Evolutionary conservation across 495 filamentous ascomycete genomes (phyloP).

Genomic region (Trypethelium eluteriae): DNA sequence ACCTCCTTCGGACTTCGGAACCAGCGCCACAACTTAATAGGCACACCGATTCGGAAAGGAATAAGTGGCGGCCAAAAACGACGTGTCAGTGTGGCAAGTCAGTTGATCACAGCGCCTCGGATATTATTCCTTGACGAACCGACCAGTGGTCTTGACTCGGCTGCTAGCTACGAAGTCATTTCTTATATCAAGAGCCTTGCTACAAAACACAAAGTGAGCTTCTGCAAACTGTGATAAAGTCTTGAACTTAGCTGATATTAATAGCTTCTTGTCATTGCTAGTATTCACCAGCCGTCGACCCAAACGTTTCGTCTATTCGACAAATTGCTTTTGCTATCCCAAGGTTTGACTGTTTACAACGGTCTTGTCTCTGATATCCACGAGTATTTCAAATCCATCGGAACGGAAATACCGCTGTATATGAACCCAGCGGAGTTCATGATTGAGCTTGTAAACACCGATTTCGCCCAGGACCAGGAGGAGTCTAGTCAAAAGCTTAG

Average conservation of each 20-base stretch:
- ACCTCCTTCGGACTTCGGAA: slow-evolving; percentile 54
- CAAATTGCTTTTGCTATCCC: slow-evolving; percentile 64
- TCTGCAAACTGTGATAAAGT: neutral
- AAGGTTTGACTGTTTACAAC: slow-evolving; percentile 61
- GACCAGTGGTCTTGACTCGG: slow-evolving; percentile 69
- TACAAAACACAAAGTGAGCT: slow-evolving; percentile 53
- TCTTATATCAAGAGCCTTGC: slow-evolving; percentile 57
- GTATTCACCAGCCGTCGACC: slow-evolving; percentile 76
- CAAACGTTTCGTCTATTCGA: slow-evolving; percentile 71
- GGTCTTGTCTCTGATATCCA: slow-evolving; percentile 48
- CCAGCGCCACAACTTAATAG: slow-evolving; percentile 61
- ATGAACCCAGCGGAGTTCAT: slow-evolving; percentile 74
- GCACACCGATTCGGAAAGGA: slow-evolving; percentile 71
- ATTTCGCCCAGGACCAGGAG: slow-evolving; percentile 51
- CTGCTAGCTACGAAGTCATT: slow-evolving; percentile 60
- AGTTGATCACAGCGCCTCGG: slow-evolving; percentile 69
- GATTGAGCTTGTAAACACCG: slow-evolving; percentile 66
- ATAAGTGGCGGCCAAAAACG: slow-evolving; percentile 76
- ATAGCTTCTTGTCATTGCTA: slow-evolving; percentile 63
- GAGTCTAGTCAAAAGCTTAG: slow-evolving; percentile 36
- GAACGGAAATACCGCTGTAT: slow-evolving; percentile 52
- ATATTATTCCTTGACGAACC: slow-evolving; percentile 79
- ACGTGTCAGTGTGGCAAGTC: slow-evolving; percentile 66
- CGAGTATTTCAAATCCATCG: slow-evolving; percentile 52
- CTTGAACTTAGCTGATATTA: neutral